These are phyloP conservation scores for Alternaria burnsii DNA, from an alignment of 2,329 filamentous ascomycete genomes.

Conservation along the genomic window DNA sequence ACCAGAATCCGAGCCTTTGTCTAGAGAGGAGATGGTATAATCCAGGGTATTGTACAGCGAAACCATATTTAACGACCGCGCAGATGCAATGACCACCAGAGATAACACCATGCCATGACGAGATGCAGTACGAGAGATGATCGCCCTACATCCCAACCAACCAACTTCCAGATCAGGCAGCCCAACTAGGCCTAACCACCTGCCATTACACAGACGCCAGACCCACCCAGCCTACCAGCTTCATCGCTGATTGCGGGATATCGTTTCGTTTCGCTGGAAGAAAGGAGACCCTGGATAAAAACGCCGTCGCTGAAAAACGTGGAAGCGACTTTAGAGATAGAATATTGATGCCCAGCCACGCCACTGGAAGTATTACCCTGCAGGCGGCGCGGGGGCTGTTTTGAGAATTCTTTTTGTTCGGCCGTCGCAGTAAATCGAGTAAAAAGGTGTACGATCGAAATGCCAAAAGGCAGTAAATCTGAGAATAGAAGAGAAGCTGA, in stretches of 20 bases:
- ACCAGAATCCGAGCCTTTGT: conserved; percentile 9
- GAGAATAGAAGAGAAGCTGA: conserved; percentile 16
- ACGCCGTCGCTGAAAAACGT: conserved; percentile 36
- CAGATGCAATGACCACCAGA: conserved; percentile 10
- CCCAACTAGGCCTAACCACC: conserved; percentile 8
- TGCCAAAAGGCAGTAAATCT: conserved; percentile 4
- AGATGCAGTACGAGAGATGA: conserved; percentile 5
- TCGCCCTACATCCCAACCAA: not conserved
- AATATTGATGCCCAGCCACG: conserved; percentile 30
- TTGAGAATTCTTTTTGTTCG: conserved; percentile 26
- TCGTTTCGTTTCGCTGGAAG: conserved; percentile 13
- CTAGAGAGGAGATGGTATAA: conserved; percentile 51
- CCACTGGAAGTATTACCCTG: conserved; percentile 14
- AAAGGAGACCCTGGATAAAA: conserved; percentile 16
- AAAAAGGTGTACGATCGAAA: conserved; percentile 21
- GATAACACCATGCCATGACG: conserved; percentile 6
- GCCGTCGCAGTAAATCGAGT: conserved; percentile 26
- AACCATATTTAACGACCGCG: conserved; percentile 25
- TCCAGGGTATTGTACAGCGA: conserved; percentile 46
- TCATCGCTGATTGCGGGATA: conserved; percentile 21
- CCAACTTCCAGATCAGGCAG: conserved; percentile 5
- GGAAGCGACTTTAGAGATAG: conserved; percentile 29
- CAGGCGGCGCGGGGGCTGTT: conserved; percentile 27
- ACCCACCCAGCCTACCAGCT: conserved; percentile 18
- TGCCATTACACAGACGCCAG: conserved; percentile 10